phyloP scores from a whole-genome alignment of 768 basidiomycete species.

The Naganishia vishniacii region DNA sequence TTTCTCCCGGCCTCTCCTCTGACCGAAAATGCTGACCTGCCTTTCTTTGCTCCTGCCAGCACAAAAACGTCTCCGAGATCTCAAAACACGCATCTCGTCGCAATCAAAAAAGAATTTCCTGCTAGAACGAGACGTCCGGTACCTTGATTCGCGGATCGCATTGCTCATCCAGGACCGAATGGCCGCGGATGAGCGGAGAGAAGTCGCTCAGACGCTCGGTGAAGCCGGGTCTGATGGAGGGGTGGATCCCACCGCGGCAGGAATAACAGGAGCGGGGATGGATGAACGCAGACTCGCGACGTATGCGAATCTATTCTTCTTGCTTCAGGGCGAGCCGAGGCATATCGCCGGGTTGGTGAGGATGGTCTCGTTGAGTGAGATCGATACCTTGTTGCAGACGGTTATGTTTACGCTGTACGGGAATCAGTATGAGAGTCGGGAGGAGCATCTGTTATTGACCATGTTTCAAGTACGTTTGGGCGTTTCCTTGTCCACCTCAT shows the following conservation, averaged over 20 bases:
- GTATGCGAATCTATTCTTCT: constrained; percentile 98
- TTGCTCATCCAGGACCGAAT: constrained; percentile 96
- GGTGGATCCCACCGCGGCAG: background rate
- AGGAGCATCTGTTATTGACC: constrained; percentile 94
- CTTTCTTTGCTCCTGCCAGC: constrained; percentile 20
- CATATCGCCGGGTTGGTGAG: constrained; percentile 95
- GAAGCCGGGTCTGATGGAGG: constrained; percentile 91
- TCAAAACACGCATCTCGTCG: constrained; percentile 93
- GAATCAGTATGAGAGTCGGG: constrained; percentile 96
- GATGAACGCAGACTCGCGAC: constrained; percentile 53
- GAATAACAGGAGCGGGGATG: too few species aligned
- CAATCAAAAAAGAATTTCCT: constrained; percentile 99
- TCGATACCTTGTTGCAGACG: constrained; percentile 96
- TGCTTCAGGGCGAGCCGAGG: constrained; percentile 93
- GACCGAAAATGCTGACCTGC: background rate
- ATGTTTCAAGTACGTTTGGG: constrained; percentile 68
- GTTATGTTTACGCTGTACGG: constrained; percentile 99
- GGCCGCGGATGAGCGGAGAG: constrained; percentile 93
- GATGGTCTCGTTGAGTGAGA: constrained; percentile 90
- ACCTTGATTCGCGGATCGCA: constrained; percentile 94
- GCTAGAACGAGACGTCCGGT: constrained; percentile 94
- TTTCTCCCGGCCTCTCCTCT: too few species aligned
- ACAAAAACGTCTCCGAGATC: constrained; percentile 90
- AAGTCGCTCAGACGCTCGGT: constrained; percentile 90
- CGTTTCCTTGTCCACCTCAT: background rate